Base-by-base conservation (phyloP, 305 asterid species). In the Plantago coronopus region DNA sequence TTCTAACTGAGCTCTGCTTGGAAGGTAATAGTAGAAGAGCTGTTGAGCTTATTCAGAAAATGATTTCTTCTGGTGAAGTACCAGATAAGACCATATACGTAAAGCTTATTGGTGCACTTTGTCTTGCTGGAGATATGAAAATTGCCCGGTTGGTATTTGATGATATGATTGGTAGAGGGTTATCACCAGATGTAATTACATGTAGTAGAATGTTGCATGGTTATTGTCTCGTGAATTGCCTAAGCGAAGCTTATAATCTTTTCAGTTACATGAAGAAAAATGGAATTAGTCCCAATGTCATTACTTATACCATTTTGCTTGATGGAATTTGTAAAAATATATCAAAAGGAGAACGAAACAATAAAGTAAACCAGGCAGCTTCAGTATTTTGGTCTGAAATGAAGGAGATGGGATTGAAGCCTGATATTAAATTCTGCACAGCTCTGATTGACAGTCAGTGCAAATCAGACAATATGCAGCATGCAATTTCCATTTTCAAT, bases 151-250 rank as follows among this genome's bases (percentile, higher is more conserved):
- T 76, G 86, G 79, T 67, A 57, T 85, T 87, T 66, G 78, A 81
- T 44, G 67, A 54, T 55, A 79, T 85, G 83, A 51, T 72, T 7
- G 7, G 7, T 21, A 72, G 74, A 68, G 91, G 89, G 27, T 65
- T 87, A 29, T 40, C 72, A 57, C 94, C 94, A 13, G 88, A 81
- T 63, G 69, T 81, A 25, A 70, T 85, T 42, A 64, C 62, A 22
- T 87, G 83, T 67, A 87, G 95, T 40, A 69, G 78, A 62, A 76
- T 87, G 95, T 50, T 89, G 71, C 76, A 81, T 62, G 93, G 97
- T 50, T 87, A 85, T 70, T 89, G 86, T 74, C 83, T 63, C 68
- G 80, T 68, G 63, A 75, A 78, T 72, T 50, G 67, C 61, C 74
- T 76, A 69, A 50, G 22, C 54, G 83, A 81, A 74, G 89, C 95